Conservation (phyloP, 1,284 basidiomycete genomes). For the Heterobasidion annosum region DNA sequence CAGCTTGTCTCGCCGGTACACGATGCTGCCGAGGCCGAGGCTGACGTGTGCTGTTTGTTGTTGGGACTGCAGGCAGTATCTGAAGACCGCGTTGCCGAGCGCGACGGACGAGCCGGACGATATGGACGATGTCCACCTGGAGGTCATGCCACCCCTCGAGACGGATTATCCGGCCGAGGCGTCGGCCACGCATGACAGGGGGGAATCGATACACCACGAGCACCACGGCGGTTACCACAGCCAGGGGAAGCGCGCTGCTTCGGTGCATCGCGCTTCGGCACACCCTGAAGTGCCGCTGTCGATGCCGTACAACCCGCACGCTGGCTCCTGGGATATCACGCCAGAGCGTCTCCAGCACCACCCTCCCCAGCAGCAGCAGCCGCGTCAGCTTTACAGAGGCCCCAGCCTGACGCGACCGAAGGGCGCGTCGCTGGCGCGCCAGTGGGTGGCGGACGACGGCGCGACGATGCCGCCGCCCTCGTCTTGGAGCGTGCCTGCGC, state of each 20-base stretch:
- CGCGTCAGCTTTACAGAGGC: too few relatives aligned
- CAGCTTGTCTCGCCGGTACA: background rate
- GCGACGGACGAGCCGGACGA: conserved; percentile 5
- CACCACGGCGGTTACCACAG: background rate
- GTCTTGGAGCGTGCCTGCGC: background rate
- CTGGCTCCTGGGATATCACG: background rate
- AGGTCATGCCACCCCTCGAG: conserved; percentile 1
- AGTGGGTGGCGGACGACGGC: too few relatives aligned
- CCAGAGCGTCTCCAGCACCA: too few relatives aligned
- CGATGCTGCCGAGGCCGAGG: background rate
- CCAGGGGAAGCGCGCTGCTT: background rate
- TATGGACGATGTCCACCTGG: background rate
- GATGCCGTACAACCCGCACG: background rate
- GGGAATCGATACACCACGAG: background rate
- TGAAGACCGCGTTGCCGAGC: conserved; percentile 8
- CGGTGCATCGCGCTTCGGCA: background rate
- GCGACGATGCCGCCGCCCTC: background rate
- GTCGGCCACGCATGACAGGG: background rate
- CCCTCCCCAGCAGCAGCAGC: too few relatives aligned
- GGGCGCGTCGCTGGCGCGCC: too few relatives aligned
- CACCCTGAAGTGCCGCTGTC: background rate
- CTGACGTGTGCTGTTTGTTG: background rate
- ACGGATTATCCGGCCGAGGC: background rate
- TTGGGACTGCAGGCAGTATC: conserved; percentile 1
- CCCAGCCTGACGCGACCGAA: too few relatives aligned